Evolutionary conservation across 1,284 basidiomycete genomes (phyloP).

Genomic region (Papiliotrema terrestris): DNA sequence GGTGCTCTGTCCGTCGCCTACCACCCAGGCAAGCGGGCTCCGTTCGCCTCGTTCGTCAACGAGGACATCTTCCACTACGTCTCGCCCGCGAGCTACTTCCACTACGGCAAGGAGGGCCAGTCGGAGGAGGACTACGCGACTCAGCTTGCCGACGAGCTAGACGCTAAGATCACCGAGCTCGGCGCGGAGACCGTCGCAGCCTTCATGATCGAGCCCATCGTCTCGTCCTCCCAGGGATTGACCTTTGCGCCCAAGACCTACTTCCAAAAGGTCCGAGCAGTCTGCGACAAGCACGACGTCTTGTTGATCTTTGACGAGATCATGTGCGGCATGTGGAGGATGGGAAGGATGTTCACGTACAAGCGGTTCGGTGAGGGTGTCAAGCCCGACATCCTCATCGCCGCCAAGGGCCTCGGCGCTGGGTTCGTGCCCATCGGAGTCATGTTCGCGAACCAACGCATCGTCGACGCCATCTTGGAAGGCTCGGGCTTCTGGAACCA

Average conservation of each 20-base stretch:
- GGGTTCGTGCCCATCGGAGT: slow-evolving; percentile 80
- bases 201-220: slow-evolving; percentile 49
- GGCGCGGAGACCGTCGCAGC: slow-evolving; percentile 67
- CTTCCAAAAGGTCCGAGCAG: slow-evolving; percentile 66
- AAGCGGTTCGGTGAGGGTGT: slow-evolving; percentile 55
- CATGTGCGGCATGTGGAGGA: slow-evolving; percentile 80
- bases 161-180: slow-evolving; percentile 73
- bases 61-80: slow-evolving; percentile 27
- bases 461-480: slow-evolving; percentile 32
- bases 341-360: slow-evolving; percentile 64
- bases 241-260: slow-evolving; percentile 40
- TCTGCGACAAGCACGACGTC: slow-evolving; percentile 76
- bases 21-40: background rate
- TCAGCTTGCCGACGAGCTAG: slow-evolving; percentile 70
- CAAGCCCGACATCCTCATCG: slow-evolving; percentile 70
- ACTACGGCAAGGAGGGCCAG: slow-evolving; percentile 65
- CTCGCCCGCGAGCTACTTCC: slow-evolving; percentile 67
- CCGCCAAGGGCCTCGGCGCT: slow-evolving; percentile 84
- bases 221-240: slow-evolving; percentile 71
- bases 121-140: slow-evolving; percentile 73
- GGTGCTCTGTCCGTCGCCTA: slow-evolving; percentile 39
- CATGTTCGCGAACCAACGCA: slow-evolving; percentile 64
- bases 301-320: slow-evolving; percentile 81
- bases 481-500: slow-evolving; percentile 1
- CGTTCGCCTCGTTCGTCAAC: background rate